Base-by-base conservation (phyloP, 495 filamentous ascomycete species). In the Terfezia boudieri region DNA sequence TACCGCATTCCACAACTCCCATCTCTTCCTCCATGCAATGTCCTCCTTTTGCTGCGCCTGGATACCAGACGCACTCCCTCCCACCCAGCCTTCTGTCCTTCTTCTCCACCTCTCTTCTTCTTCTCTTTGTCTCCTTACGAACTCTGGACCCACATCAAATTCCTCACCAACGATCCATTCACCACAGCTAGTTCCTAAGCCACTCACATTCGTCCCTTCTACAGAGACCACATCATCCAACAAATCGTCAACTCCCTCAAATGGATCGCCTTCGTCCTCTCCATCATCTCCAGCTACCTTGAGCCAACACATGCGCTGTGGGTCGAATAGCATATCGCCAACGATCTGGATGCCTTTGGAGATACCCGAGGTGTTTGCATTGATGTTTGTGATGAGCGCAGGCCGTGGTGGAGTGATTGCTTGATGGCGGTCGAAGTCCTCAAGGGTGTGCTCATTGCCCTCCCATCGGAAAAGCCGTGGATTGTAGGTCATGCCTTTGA, bases 401-500 rank as follows among this genome's bases (percentile, higher is more conserved):
- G 89, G 90, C 2, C 86, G 81, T 9, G 85, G 77, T 36, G 84
- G 83, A 9, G 75, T 68, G 60, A 58, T 58, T 50, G 68, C 71
- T 8, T 59, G 73, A 58, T 68, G 69, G 5, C 68, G 62, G 35
- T 90, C 84, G 65, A 96, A 96, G 10, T 78, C 76, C 43, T 71
- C 73, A 20, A 94, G 70, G 12, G 76, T 76, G 54, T 86, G 86
- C 64, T 96, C 90, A 60, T 98, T 98, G 41, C 90, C 90, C 70
- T 96, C 90, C 90, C 92, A 98, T 32, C 78, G 76, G 61, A 80
- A 87, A 1, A 80, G 80, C 14, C 67, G 65, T 1, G 90, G 84
- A 63, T 98, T 98, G 68, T 92, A 98, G 36, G 74, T 81, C 90
- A 98, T 98, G 53, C 87, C 90, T 61, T 90, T 86, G 55, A 93